Evolutionary conservation across 2,329 filamentous ascomycete species (phyloP).

Genomic region (Colletotrichum scovillei): DNA sequence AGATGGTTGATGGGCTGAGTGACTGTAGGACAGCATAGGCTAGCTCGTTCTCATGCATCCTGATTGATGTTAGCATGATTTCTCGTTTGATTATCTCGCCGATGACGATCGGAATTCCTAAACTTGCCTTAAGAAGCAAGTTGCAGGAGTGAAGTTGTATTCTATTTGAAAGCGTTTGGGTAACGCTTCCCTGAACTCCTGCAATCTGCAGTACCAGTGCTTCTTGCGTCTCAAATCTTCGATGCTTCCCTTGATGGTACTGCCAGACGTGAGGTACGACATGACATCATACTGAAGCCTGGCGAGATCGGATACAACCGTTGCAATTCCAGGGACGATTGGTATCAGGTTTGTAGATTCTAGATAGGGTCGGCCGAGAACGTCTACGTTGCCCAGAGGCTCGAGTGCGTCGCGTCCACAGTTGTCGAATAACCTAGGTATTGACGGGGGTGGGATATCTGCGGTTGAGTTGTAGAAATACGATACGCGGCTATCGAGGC

Average conservation of each 20-base stretch:
- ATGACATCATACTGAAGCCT: slow-evolving; percentile 26
- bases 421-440: slow-evolving; percentile 26
- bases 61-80: background rate
- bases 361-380: slow-evolving; percentile 10
- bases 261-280: slow-evolving; percentile 26
- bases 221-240: slow-evolving; percentile 16
- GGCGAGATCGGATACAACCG: slow-evolving; percentile 9
- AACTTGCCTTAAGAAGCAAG: slow-evolving; percentile 22
- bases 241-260: slow-evolving; percentile 12
- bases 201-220: slow-evolving; percentile 6
- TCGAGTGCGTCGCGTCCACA: slow-evolving; percentile 12
- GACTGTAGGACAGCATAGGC: slow-evolving; percentile 24
- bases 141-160: slow-evolving; percentile 21
- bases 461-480: slow-evolving; percentile 24
- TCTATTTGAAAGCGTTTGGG: slow-evolving; percentile 17
- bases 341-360: background rate
- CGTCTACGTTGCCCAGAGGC: slow-evolving; percentile 21
- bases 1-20: slow-evolving; percentile 13
- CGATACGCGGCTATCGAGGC: slow-evolving; percentile 12
- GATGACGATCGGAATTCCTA: background rate
- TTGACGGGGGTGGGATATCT: slow-evolving; percentile 22
- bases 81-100: too few species aligned
- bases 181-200: slow-evolving; percentile 11
- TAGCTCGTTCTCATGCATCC: slow-evolving; percentile 33
- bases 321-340: slow-evolving; percentile 17